Conservation (phyloP, 345 rosid species). For the Nasturtium officinale region DNA sequence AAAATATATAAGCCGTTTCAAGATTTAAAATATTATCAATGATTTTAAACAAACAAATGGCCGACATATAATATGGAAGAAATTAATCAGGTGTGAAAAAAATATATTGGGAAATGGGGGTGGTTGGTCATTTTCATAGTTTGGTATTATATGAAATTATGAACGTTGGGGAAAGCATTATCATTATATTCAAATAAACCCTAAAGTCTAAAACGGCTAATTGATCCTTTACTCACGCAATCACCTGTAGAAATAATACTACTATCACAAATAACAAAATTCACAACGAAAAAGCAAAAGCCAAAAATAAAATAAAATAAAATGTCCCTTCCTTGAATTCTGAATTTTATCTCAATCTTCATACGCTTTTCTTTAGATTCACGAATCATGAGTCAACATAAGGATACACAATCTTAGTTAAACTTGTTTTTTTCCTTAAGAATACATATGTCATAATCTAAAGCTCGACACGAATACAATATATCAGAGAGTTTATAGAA, state of each 20-base stretch:
- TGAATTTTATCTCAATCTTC: constrained; percentile 21
- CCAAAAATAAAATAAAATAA: neutral
- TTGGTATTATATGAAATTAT: constrained; percentile 32
- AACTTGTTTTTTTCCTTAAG: neutral
- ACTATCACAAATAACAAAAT: constrained; percentile 12
- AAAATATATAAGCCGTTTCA: neutral
- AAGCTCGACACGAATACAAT: constrained; percentile 20
- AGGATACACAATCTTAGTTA: constrained; percentile 15
- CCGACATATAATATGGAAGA: constrained; percentile 25
- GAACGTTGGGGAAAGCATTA: constrained; percentile 38
- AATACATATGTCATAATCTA: constrained; percentile 15
- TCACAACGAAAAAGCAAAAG: neutral
- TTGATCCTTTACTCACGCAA: constrained; percentile 25
- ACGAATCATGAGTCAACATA: constrained; percentile 22
- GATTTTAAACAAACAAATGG: constrained; percentile 15
- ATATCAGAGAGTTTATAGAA: neutral
- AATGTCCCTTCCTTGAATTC: neutral
- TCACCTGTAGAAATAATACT: constrained; percentile 10
- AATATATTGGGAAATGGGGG: constrained; percentile 13
- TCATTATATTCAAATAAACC: constrained; percentile 15
- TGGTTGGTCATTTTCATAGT: constrained; percentile 43
- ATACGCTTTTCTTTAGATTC: constrained; percentile 18
- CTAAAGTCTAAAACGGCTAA: constrained; percentile 25
- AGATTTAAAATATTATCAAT: neutral
- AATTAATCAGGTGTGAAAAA: constrained; percentile 15